Conservation (phyloP, 148 eudicot species). For the Chenopodium berlandieri region DNA sequence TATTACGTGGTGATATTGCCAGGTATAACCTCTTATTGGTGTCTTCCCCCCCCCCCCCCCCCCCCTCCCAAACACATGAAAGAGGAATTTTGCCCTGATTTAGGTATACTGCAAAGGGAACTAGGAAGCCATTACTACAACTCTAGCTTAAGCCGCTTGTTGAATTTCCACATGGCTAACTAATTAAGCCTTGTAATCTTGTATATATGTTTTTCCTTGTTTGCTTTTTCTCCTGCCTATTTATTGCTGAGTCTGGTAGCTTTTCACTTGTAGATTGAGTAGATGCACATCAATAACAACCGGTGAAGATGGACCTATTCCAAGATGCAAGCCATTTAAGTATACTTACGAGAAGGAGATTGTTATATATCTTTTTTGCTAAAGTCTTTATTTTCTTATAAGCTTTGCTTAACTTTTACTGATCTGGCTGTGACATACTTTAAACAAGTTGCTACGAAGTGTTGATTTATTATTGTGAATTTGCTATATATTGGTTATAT, state of each 20-base stretch:
- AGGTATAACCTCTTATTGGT: constrained; percentile 44
- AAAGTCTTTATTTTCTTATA: background rate
- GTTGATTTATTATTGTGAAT: background rate
- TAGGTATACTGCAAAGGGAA: background rate
- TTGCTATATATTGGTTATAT: background rate
- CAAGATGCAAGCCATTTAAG: constrained; percentile 99
- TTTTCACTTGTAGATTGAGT: constrained; percentile 59
- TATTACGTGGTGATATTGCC: constrained; percentile 97
- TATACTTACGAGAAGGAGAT: constrained; percentile 99
- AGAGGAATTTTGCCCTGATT: background rate
- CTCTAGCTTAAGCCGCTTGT: too few relatives aligned
- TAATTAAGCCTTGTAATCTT: background rate
- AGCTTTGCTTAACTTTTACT: background rate
- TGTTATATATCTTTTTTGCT: constrained; percentile 88
- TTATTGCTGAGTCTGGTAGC: constrained; percentile 16
- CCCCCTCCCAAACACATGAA: background rate
- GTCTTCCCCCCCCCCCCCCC: background rate
- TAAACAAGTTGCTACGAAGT: background rate
- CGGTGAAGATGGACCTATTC: constrained; percentile 99
- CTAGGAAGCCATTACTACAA: background rate
- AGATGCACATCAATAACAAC: constrained; percentile 93
- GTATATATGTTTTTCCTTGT: background rate
- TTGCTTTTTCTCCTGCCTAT: background rate
- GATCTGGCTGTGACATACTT: background rate
- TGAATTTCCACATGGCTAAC: background rate